Evolutionary conservation across 2,329 filamentous ascomycete species (phyloP).

Genomic region (Aureobasidium zeae): DNA sequence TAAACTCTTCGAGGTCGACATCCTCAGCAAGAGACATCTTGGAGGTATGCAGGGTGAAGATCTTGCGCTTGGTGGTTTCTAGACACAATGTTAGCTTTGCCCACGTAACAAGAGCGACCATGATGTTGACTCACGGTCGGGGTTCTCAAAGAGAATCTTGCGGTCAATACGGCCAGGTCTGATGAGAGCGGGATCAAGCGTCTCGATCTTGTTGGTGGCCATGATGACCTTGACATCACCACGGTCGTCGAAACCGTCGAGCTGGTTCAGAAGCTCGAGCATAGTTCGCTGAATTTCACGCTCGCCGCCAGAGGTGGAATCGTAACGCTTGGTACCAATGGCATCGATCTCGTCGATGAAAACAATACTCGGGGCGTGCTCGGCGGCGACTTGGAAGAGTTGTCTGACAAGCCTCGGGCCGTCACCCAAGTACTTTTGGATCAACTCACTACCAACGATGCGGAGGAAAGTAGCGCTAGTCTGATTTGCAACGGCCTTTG

Average conservation of each 20-base stretch:
- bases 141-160: constrained; percentile 78
- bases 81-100: too few relatives aligned
- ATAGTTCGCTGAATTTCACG: constrained; percentile 97
- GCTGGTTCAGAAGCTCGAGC: constrained; percentile 94
- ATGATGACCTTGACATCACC: constrained; percentile 99
- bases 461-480: constrained; percentile 97
- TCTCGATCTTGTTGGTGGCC: constrained; percentile 99
- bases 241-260: constrained; percentile 96
- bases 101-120: too few relatives aligned
- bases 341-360: constrained; percentile 99
- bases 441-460: constrained; percentile 93
- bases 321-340: constrained; percentile 97
- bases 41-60: constrained; percentile 93
- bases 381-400: constrained; percentile 89
- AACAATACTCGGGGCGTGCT: constrained; percentile 93
- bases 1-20: constrained; percentile 98
- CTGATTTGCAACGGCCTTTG: constrained; percentile 96
- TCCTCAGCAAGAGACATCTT: constrained; percentile 97
- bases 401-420: constrained; percentile 90
- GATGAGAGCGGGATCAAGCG: constrained; percentile 89
- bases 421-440: constrained; percentile 97
- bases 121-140: constrained; percentile 50
- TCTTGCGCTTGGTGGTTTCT: constrained; percentile 94
- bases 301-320: constrained; percentile 92
- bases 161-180: constrained; percentile 95